Percentiles rank a stretch among this genome's conserved stretches.
Evolutionary conservation across 441 rosid genomes (phyloP).

Genomic region (Isatis lusitanica): DNA sequence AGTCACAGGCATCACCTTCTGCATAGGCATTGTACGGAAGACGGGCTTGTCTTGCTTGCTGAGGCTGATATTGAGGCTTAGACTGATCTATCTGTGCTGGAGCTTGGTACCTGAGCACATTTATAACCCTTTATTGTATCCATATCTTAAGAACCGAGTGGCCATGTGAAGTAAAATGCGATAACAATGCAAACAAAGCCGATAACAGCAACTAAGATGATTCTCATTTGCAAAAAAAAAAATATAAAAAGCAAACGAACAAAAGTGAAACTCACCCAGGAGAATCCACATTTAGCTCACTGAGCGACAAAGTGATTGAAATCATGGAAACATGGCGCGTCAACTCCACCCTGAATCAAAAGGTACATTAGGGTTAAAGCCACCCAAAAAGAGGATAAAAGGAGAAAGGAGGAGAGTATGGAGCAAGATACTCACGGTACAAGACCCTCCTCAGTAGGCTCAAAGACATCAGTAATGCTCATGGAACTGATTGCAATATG

Average conservation of each 20-base stretch:
- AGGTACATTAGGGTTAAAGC: conserved; percentile 2
- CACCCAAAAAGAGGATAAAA: neutral
- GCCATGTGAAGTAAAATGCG: neutral
- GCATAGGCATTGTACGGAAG: conserved; percentile 48
- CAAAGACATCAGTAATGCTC: conserved; percentile 91
- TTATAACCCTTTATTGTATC: neutral
- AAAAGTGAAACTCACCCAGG: conserved; percentile 67
- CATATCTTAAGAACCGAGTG: neutral
- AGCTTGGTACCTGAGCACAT: conserved; percentile 71
- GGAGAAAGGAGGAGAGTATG: neutral
- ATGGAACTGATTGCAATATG: conserved; percentile 79
- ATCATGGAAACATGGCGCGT: conserved; percentile 94
- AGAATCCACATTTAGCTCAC: conserved; percentile 64
- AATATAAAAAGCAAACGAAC: neutral
- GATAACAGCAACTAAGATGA: conserved; percentile 1
- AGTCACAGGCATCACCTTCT: conserved; percentile 53
- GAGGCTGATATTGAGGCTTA: conserved; percentile 60
- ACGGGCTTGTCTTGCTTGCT: conserved; percentile 51
- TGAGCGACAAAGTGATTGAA: conserved; percentile 73
- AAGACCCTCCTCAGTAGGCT: conserved; percentile 94
- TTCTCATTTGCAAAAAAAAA: neutral
- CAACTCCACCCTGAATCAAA: conserved; percentile 81
- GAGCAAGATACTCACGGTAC: conserved; percentile 55
- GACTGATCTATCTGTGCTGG: conserved; percentile 53
- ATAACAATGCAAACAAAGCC: neutral